Evolutionary conservation across 768 basidiomycete genomes (phyloP).

Genomic region (Leccinellum albellum): DNA sequence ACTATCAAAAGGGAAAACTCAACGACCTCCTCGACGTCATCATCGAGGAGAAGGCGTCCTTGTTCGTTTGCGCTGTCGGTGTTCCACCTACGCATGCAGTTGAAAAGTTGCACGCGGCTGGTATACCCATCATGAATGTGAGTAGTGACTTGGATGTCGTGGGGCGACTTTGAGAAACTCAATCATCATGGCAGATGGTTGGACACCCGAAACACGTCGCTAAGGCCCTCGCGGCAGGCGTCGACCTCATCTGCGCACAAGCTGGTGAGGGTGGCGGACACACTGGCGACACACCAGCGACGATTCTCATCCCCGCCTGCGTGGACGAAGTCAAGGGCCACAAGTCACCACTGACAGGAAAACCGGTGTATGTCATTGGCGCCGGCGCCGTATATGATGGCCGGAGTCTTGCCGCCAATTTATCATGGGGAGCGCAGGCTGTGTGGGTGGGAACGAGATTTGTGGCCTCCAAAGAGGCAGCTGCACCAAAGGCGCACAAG

Average conservation of each 20-base stretch:
- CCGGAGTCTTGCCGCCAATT: conserved; percentile 79
- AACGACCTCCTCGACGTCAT: conserved; percentile 84
- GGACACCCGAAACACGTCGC: conserved; percentile 89
- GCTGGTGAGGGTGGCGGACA: conserved; percentile 89
- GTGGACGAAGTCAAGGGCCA: conserved; percentile 79
- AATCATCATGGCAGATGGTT: conserved; percentile 54
- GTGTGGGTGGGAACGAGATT: conserved; percentile 92
- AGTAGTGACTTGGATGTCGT: conserved; percentile 14
- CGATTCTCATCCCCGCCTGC: conserved; percentile 86
- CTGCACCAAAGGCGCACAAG: conserved; percentile 82
- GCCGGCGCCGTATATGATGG: conserved; percentile 93
- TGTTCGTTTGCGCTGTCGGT: conserved; percentile 91
- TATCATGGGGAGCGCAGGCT: conserved; percentile 85
- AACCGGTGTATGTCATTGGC: conserved; percentile 83
- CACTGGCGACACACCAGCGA: conserved; percentile 81
- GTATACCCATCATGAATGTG: conserved; percentile 85
- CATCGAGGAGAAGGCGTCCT: conserved; percentile 81
- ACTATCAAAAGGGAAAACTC: conserved; percentile 88
- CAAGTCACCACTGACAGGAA: conserved; percentile 75
- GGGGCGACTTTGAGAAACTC: not conserved
- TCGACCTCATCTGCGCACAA: conserved; percentile 92
- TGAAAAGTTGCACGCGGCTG: conserved; percentile 76
- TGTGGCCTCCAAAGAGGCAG: conserved; percentile 77
- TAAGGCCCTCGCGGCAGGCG: conserved; percentile 79
- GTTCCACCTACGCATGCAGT: conserved; percentile 80